Conservation (phyloP, 306 rosid species). For the Begonia fuchsioides region DNA sequence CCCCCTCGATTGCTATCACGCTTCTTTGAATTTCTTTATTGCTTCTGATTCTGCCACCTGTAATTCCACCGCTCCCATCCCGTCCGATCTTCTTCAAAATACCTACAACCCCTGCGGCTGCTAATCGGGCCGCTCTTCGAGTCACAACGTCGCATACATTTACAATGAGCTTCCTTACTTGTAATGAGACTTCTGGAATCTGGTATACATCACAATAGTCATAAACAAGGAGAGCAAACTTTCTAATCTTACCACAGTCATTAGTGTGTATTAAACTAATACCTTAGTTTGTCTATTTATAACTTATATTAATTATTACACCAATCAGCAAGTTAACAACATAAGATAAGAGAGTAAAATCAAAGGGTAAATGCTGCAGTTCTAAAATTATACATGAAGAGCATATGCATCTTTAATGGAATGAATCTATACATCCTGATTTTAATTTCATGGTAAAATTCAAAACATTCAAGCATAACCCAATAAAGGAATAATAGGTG, state of each 20-base stretch:
- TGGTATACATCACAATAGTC: constrained; percentile 13
- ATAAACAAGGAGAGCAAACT: background rate
- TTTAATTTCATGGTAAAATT: background rate
- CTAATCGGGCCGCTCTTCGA: constrained; percentile 74
- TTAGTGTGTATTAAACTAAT: too few relatives aligned
- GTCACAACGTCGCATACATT: constrained; percentile 71
- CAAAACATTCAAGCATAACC: background rate
- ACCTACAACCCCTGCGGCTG: constrained; percentile 84
- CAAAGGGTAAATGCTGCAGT: too few relatives aligned
- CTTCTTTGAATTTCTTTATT: constrained; percentile 49
- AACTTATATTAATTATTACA: too few relatives aligned
- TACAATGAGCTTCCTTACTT: constrained; percentile 57
- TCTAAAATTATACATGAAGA: too few relatives aligned
- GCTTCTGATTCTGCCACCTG: constrained; percentile 58
- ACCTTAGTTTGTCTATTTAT: background rate
- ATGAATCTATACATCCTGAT: too few relatives aligned
- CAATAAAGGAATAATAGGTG: background rate
- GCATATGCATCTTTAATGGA: too few relatives aligned
- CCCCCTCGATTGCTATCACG: constrained; percentile 72
- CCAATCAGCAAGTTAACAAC: too few relatives aligned
- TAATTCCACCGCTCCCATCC: constrained; percentile 72
- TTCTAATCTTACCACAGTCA: too few relatives aligned
- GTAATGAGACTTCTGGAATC: constrained; percentile 55
- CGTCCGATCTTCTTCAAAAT: constrained; percentile 86
- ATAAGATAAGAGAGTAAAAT: too few relatives aligned